Base-by-base conservation (phyloP, 2,329 filamentous ascomycete genomes). In the Cercospora sesami region DNA sequence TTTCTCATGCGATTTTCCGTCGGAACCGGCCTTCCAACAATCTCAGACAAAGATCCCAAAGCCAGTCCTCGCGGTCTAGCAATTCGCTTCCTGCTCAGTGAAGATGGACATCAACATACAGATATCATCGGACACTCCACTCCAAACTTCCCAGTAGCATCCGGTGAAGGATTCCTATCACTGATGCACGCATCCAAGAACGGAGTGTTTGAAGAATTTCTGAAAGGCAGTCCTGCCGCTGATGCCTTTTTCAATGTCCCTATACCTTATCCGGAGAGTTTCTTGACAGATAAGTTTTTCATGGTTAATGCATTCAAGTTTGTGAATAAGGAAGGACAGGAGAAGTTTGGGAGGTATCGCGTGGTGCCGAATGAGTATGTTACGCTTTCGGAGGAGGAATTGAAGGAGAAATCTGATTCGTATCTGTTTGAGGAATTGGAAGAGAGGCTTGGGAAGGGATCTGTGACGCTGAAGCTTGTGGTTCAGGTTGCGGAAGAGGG, bases 71-170 rank as follows among this genome's bases (percentile, higher is more conserved):
- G 81, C 6, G 84, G 84, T 26, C 75, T 86, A 4, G 84, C 79
- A 3, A 73, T 85, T 33, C 82, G 85, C 1, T 86, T 86, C 75
- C 71, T 81, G 18, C 79, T 86, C 2, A 68, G 75, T 42, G 74
- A 76, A 3, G 66, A 76, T 21, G 79, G 79, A 1, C 78, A 81
- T 14, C 75, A 80, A 21, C 86, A 88, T 76, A 87, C 86, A 1
- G 86, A 89, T 73, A 84, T 88, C 71, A 78, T 88, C 61, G 76
- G 80, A 0, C 86, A 88, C 76, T 84, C 81, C 1, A 84, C 83
- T 1, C 79, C 82, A 2, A 82, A 79, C 74, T 87, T 88, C 75
- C 86, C 86, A 0, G 81, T 80, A 0, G 79, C 81, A 39, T 86
- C 83, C 0, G 85, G 85, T 14, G 84, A 81, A 14, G 84, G 83